phyloP scores from a whole-genome alignment of 2,329 filamentous ascomycete genomes.

The Hymenoscyphus fraxineus region DNA sequence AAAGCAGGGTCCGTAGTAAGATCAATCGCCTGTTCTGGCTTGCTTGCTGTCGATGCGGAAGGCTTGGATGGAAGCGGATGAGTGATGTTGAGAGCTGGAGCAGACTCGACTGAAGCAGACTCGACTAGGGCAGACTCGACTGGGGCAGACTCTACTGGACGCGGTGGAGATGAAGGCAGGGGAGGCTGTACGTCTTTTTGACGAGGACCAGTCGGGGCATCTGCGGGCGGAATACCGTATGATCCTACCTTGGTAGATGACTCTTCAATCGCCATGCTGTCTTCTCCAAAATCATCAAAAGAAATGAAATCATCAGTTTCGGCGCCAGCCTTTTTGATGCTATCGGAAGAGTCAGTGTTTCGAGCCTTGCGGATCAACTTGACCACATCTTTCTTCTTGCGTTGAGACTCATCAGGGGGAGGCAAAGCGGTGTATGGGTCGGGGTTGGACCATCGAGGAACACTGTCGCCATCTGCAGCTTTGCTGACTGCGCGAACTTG shows the following conservation, averaged over 20 bases:
- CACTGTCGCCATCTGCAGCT: conserved; percentile 41
- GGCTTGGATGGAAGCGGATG: neutral
- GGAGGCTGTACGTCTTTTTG: neutral
- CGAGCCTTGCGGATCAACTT: conserved; percentile 89
- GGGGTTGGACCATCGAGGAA: conserved; percentile 90
- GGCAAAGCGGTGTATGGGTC: conserved; percentile 89
- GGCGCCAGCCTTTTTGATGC: conserved; percentile 49
- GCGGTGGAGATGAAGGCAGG: neutral
- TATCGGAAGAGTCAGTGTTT: conserved; percentile 48
- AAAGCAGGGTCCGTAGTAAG: conserved; percentile 43
- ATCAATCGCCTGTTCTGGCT: conserved; percentile 15
- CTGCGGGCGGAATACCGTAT: conserved; percentile 5
- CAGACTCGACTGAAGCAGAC: neutral
- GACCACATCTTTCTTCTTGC: conserved; percentile 82
- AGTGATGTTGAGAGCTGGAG: neutral
- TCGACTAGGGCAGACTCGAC: no score
- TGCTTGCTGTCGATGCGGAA: conserved; percentile 11
- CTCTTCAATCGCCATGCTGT: conserved; percentile 19
- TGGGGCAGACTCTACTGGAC: neutral
- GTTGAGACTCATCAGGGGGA: conserved; percentile 66
- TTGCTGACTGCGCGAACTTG: conserved; percentile 38
- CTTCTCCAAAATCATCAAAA: conserved; percentile 60
- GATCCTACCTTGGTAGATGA: conserved; percentile 10
- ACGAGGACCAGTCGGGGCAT: conserved; percentile 13
- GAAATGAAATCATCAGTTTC: conserved; percentile 85